These are phyloP conservation scores for Lentinula lateritia DNA, from an alignment of 768 basidiomycete genomes.

Conservation along the genomic window DNA sequence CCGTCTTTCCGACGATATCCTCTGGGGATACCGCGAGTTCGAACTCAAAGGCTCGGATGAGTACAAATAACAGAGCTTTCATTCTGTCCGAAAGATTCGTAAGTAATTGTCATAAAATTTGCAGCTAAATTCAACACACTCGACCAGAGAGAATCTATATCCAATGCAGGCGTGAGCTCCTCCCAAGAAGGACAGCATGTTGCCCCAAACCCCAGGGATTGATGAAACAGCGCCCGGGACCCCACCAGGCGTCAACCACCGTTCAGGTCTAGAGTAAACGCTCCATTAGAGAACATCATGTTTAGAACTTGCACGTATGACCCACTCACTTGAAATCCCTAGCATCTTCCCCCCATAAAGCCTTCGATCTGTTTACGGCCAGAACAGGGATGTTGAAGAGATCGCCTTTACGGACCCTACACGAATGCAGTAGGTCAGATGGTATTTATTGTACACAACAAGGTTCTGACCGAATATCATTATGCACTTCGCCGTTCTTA, in stretches of 20 bases:
- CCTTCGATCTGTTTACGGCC: slow-evolving; percentile 43
- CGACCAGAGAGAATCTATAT: slow-evolving; percentile 56
- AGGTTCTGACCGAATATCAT: slow-evolving; percentile 31
- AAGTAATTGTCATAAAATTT: background rate
- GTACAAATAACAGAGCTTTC: slow-evolving; percentile 42
- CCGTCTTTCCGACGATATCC: slow-evolving; percentile 32
- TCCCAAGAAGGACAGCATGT: slow-evolving; percentile 56
- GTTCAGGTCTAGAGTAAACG: slow-evolving; percentile 46
- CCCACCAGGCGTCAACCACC: slow-evolving; percentile 37
- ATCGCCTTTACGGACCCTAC: slow-evolving; percentile 40
- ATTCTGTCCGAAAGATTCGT: slow-evolving; percentile 16
- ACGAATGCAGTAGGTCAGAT: background rate
- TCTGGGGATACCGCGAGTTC: slow-evolving; percentile 43
- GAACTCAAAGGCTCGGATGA: slow-evolving; percentile 47
- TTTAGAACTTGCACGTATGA: background rate
- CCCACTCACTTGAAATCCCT: slow-evolving; percentile 47
- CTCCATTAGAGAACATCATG: too few relatives aligned
- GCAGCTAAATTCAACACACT: slow-evolving; percentile 30
- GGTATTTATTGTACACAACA: background rate
- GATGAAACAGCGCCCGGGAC: slow-evolving; percentile 34
- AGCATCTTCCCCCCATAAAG: slow-evolving; percentile 62
- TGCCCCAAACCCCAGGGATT: slow-evolving; percentile 60
- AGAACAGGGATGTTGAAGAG: slow-evolving; percentile 45
- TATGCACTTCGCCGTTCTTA: slow-evolving; percentile 31
- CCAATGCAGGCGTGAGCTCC: slow-evolving; percentile 66